These are phyloP conservation scores for Chamaecrista fasciculata DNA, from an alignment of 306 rosid species.

Conservation along the genomic window DNA sequence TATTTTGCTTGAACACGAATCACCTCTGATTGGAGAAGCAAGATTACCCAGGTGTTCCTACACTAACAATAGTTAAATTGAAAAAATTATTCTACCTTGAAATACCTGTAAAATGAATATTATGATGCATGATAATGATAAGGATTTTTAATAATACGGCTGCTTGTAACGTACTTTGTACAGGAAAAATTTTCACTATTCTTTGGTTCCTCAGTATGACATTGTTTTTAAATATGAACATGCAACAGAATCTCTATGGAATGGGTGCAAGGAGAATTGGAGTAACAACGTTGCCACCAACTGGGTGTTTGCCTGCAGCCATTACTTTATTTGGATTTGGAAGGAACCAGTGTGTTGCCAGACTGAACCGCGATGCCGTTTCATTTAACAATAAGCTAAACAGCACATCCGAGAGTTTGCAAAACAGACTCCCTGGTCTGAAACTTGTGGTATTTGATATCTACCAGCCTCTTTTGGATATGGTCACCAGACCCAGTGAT, in stretches of 20 bases:
- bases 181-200: background rate
- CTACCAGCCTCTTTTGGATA: constrained; percentile 52
- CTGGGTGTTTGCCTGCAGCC: constrained; percentile 54
- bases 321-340: constrained; percentile 54
- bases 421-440: constrained; percentile 40
- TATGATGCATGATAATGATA: constrained; percentile 7
- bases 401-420: constrained; percentile 44
- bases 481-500: constrained; percentile 41
- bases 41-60: background rate
- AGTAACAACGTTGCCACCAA: constrained; percentile 55
- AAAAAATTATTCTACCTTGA: background rate
- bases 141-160: constrained; percentile 26
- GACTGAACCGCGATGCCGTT: constrained; percentile 52
- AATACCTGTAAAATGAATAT: constrained; percentile 7
- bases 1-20: background rate
- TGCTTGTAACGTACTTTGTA: background rate
- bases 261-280: constrained; percentile 51
- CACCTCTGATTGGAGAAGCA: background rate
- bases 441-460: constrained; percentile 54
- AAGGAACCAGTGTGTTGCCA: constrained; percentile 54
- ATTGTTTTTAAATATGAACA: constrained; percentile 28
- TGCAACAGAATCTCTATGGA: constrained; percentile 56
- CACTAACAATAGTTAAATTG: background rate
- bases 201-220: constrained; percentile 7
- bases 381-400: constrained; percentile 52